A percentile compares a stretch with the other conserved stretches of the same genome.
Conservation (phyloP, 2,329 filamentous ascomycete genomes). For the Nemania sp. region DNA sequence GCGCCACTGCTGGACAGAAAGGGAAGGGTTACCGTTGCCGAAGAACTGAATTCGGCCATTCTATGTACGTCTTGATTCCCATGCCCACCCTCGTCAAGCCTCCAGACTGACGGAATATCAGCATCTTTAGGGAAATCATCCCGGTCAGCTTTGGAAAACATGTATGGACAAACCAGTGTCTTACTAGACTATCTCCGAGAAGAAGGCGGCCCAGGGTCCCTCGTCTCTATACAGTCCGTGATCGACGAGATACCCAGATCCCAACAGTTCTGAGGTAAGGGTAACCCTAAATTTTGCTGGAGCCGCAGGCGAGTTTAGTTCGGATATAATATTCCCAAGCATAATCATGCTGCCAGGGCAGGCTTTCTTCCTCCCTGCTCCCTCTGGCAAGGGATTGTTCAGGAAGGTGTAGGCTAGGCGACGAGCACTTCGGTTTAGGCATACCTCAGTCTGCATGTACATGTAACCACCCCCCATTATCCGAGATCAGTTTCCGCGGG, state of each 20-base stretch:
- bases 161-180: constrained; percentile 85
- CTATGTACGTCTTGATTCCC: constrained; percentile 64
- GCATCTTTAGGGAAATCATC: constrained; percentile 90
- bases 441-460: not conserved
- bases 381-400: not conserved
- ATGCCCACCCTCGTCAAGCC: not conserved
- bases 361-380: not conserved
- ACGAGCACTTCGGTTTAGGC: not conserved
- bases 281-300: not conserved
- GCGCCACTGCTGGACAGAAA: constrained; percentile 76
- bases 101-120: constrained; percentile 44
- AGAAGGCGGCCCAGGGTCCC: constrained; percentile 79
- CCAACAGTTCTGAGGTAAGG: constrained; percentile 38
- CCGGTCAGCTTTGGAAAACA: constrained; percentile 78
- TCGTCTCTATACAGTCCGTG: constrained; percentile 67
- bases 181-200: constrained; percentile 81
- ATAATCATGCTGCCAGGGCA: not conserved
- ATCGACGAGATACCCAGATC: constrained; percentile 52
- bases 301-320: not conserved
- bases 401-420: not conserved
- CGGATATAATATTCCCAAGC: not conserved
- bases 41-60: constrained; percentile 93
- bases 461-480: not conserved
- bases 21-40: constrained; percentile 78
- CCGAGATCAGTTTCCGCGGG: not conserved